Conservation (phyloP, 345 rosid species). For the Leavenworthia alabamica region DNA sequence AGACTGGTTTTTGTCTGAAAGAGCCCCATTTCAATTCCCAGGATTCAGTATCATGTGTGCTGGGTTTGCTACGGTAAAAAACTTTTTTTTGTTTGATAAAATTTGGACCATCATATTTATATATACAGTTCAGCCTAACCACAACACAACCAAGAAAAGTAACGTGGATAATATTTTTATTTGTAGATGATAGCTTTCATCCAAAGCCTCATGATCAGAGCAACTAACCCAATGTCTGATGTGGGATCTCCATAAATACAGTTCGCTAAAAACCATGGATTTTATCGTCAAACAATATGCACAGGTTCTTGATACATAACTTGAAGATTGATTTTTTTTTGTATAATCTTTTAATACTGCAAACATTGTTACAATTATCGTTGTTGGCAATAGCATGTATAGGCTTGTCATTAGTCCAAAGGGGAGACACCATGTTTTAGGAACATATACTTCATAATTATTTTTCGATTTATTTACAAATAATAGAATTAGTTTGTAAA, state of each 20-base stretch:
- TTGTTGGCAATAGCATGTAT: background rate
- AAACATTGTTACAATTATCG: background rate
- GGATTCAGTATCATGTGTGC: slow-evolving; percentile 88
- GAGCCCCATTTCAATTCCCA: slow-evolving; percentile 74
- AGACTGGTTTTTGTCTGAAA: slow-evolving; percentile 80
- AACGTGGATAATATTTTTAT: background rate
- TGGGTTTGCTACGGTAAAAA: slow-evolving; percentile 55
- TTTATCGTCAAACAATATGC: background rate
- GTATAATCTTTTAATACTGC: background rate
- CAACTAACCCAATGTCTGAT: slow-evolving; percentile 43
- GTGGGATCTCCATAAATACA: slow-evolving; percentile 8
- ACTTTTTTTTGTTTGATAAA: background rate
- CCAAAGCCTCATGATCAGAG: slow-evolving; percentile 73
- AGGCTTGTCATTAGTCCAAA: background rate
- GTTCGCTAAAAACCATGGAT: background rate
- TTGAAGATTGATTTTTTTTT: background rate
- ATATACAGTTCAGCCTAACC: background rate
- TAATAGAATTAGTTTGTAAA: no score
- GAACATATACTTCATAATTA: background rate
- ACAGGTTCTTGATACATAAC: background rate
- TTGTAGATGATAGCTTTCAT: slow-evolving; percentile 60
- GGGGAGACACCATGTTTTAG: background rate
- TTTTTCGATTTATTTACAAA: no score
- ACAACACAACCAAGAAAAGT: background rate
- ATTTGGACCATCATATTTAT: background rate